Evolutionary conservation across 495 filamentous ascomycete species (phyloP), one percentile per base, ranked within the genome.

Genomic region (Parmelia sp.): DNA sequence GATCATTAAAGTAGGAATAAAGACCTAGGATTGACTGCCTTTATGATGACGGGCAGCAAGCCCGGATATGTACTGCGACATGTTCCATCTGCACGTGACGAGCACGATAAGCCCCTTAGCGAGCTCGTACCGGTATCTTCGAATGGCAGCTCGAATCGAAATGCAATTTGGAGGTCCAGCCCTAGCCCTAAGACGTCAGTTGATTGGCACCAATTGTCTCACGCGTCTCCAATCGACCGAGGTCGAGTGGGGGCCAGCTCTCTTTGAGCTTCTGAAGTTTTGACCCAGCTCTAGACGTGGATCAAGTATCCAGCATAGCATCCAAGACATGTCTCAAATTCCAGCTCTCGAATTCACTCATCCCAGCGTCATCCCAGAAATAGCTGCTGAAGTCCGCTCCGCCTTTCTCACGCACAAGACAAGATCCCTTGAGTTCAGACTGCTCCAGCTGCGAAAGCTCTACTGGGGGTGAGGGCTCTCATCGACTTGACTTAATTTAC

Each of bases 361-460:
- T 12, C 66, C 89, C 57, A 88, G 90, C 36, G 74, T 74, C 60
- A 90, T 97, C 68, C 77, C 85, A 21, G 69, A 69, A 63, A 83
- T 85, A 49, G 79, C 82, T 71, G 79, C 81, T 64, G 79, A 74
- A 14, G 74, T 84, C 15, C 84, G 85, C 71, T 75, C 79, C 60
- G 80, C 86, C 27, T 97, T 91, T 78, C 78, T 80, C 66, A 79
- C 89, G 19, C 86, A 93, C 74, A 90, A 88, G 78, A 96, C 90
- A 5, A 88, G 89, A 70, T 81, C 88, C 60, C 71, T 96, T 62
- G 83, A 88, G 68, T 98, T 89, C 80, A 83, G 94, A 60, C 80
- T 91, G 58, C 77, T 83, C 23, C 93, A 97, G 80, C 86, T 97
- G 44, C 87, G 91, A 58, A 92, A 91, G 79, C 87, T 97, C 51